These are phyloP conservation scores for Tilletia walkeri DNA, from an alignment of 1,284 basidiomycete species.

Conservation along the genomic window DNA sequence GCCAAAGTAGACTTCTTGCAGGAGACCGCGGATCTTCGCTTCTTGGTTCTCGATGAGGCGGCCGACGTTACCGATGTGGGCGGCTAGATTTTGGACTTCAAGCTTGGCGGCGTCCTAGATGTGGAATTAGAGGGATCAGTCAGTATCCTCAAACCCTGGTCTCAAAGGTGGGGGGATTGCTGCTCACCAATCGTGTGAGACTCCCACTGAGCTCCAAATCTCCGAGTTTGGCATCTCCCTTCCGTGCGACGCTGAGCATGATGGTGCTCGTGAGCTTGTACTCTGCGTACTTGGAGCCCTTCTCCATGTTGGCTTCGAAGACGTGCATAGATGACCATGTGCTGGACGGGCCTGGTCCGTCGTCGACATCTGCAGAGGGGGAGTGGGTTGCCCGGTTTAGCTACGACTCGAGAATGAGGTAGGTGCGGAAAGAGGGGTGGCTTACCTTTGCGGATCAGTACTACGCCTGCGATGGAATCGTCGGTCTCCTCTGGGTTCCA, in stretches of 20 bases:
- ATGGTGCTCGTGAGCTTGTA: constrained; percentile 97
- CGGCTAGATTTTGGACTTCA: constrained; percentile 50
- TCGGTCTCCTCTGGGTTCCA: constrained; percentile 92
- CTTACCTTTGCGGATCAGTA: constrained; percentile 68
- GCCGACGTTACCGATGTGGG: constrained; percentile 89
- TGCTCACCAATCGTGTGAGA: constrained; percentile 65
- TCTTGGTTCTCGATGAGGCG: constrained; percentile 98
- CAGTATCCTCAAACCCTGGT: not conserved
- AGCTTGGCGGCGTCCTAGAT: constrained; percentile 66
- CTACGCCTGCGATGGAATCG: constrained; percentile 82
- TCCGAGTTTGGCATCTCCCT: constrained; percentile 64
- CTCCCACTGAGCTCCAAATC: constrained; percentile 85
- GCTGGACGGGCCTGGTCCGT: constrained; percentile 59
- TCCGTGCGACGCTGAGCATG: constrained; percentile 86
- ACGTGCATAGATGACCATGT: constrained; percentile 99
- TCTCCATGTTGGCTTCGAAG: constrained; percentile 85
- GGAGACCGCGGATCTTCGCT: constrained; percentile 92
- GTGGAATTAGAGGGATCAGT: not conserved
- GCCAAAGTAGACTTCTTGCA: constrained; percentile 97
- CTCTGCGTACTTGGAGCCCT: constrained; percentile 60
- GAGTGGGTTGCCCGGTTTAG: not conserved
- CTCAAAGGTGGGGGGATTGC: not conserved
- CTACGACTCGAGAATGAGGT: not conserved
- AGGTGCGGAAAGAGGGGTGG: not conserved
- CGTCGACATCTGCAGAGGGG: constrained; percentile 22